Percentiles rank a stretch among this genome's conserved stretches.
These are phyloP conservation scores for Candida vartiovaarae DNA, from an alignment of 805 yeast genomes.

Conservation along the genomic window DNA sequence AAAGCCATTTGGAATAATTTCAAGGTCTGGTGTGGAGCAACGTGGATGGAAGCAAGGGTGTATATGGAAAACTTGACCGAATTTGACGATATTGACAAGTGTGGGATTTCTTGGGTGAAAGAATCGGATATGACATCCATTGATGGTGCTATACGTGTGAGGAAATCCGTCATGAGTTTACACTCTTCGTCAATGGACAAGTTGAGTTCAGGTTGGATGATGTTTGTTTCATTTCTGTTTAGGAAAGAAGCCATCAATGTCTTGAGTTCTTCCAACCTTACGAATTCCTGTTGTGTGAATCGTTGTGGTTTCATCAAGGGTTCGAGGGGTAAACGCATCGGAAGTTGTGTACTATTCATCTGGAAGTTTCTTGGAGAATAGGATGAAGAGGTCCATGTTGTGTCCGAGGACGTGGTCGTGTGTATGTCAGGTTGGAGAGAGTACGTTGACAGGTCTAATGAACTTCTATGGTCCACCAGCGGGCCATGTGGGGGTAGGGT, in stretches of 20 bases:
- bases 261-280: not conserved
- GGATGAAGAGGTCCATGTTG: not conserved
- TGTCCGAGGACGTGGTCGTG: not conserved
- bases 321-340: not conserved
- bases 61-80: constrained; percentile 3
- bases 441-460: not conserved
- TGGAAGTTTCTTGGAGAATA: constrained; percentile 3
- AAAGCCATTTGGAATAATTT: constrained; percentile 1
- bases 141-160: constrained; percentile 3
- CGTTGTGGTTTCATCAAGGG: too few species aligned
- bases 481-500: not conserved
- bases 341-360: not conserved
- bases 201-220: not conserved
- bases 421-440: constrained; percentile 1
- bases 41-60: constrained; percentile 1
- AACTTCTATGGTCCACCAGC: not conserved
- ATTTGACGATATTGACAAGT: not conserved
- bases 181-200: constrained; percentile 3
- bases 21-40: not conserved
- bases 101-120: constrained; percentile 4
- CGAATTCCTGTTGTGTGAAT: not conserved
- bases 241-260: not conserved
- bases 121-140: constrained; percentile 4
- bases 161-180: constrained; percentile 2
- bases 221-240: not conserved